Evolutionary conservation across 345 rosid species (phyloP), one percentile per base, ranked within the genome.

Genomic region (Gossypium ekmanianum): DNA sequence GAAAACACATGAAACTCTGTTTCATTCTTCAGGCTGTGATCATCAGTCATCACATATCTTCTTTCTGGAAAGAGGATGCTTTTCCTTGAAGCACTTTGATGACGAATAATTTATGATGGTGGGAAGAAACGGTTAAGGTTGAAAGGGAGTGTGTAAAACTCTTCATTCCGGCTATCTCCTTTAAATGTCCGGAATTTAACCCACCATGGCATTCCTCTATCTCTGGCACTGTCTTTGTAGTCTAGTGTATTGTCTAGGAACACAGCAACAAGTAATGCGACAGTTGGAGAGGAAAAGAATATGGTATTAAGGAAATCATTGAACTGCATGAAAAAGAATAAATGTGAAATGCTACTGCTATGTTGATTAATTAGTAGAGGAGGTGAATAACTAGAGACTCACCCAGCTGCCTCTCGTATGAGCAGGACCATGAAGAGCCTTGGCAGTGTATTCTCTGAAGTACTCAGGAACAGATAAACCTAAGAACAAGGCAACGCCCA

Each of bases 201-300:
- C 98, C 99, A 96, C 98, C 99, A 96, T 22, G 92, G 94, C 94
- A 93, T 85, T 26, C 99, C 99, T 75, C 98, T 83, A 44, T 96
- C 99, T 79, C 79, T 86, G 9, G 91, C 94, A 27, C 92, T 90
- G 43, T 93, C 91, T 85, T 92, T 93, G 80, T 88, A 88, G 26
- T 95, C 99, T 7, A 95, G 88, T 8, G 98, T 95, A 68, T 93
- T 93, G 88, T 96, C 99, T 44, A 96, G 80, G 87, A 96, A 92
- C 51, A 95, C 93, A 20, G 90, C 85, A 2, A 93, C 83, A 5
- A 95, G 85, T 79, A 95, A 24, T 1, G 98, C 94, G 0, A 91
- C 98, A 27, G 97, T 93, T 6, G 99, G 94, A 9, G 98, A 84
- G 22, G 99, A 93, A 78, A 83, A 85, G 91, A 95, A 95, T 84